Evolutionary conservation across 2,329 filamentous ascomycete genomes (phyloP).

Genomic region (Colletotrichum agaves): DNA sequence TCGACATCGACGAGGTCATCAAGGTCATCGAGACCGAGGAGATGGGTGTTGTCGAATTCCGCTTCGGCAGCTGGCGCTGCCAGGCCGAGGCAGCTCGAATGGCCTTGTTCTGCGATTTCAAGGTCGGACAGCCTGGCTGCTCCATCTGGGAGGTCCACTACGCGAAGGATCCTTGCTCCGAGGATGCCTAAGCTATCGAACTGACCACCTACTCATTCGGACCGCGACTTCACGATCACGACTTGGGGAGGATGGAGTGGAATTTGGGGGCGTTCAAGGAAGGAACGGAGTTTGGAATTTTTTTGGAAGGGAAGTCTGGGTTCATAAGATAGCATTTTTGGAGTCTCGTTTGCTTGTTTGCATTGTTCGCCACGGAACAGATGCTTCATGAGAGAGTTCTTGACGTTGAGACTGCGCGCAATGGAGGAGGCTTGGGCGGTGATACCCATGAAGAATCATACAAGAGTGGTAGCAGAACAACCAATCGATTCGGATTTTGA

Average conservation of each 20-base stretch:
- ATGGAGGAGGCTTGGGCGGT: no score
- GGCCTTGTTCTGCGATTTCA: conserved; percentile 35
- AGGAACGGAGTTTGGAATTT: not conserved
- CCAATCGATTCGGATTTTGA: no score
- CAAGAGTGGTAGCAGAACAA: no score
- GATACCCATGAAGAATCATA: no score
- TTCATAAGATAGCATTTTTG: no score
- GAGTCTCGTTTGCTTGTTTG: no score
- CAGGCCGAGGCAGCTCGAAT: conserved; percentile 61
- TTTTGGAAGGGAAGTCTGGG: not conserved
- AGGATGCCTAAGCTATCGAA: not conserved
- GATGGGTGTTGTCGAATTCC: conserved; percentile 57
- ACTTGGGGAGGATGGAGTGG: no score
- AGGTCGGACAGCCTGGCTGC: conserved; percentile 20
- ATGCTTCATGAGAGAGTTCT: no score
- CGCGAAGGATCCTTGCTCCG: conserved; percentile 27
- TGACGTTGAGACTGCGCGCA: no score
- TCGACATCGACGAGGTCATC: conserved; percentile 58
- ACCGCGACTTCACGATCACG: not conserved
- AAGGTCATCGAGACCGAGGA: conserved; percentile 43
- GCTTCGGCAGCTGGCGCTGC: conserved; percentile 65
- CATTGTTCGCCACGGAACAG: no score
- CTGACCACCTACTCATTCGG: not conserved
- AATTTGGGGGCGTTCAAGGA: not conserved
- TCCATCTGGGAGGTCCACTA: conserved; percentile 39